Percentiles rank a stretch among this genome's conserved stretches.
These are phyloP conservation scores for Candida buenavistaensis DNA, from an alignment of 1,139 yeast genomes.

Conservation along the genomic window DNA sequence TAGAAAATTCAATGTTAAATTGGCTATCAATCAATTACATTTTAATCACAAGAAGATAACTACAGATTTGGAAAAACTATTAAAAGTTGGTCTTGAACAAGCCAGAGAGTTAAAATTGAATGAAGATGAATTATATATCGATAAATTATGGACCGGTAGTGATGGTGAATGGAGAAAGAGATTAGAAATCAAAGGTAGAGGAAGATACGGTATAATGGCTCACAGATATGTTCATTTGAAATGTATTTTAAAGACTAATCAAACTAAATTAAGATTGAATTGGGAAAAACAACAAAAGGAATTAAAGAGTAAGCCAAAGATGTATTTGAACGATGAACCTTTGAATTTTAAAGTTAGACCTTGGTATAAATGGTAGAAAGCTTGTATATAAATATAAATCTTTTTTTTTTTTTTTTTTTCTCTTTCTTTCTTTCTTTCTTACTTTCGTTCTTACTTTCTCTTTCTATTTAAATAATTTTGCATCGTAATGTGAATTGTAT, in stretches of 20 bases:
- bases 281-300: constrained; percentile 56
- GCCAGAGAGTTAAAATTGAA: constrained; percentile 61
- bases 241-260: constrained; percentile 67
- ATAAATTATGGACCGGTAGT: constrained; percentile 89
- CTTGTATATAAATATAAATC: neutral
- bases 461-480: neutral
- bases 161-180: constrained; percentile 77
- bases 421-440: constrained; percentile 1
- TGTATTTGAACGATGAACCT: constrained; percentile 46
- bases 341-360: constrained; percentile 46
- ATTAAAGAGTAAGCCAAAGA: constrained; percentile 44
- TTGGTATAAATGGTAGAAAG: constrained; percentile 41
- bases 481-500: no score
- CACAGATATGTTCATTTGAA: constrained; percentile 82
- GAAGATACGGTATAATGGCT: constrained; percentile 76
- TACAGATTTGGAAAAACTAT: constrained; percentile 73
- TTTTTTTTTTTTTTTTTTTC: constrained; percentile 2
- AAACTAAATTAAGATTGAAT: constrained; percentile 58
- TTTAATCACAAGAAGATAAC: constrained; percentile 81
- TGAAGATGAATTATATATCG: constrained; percentile 65
- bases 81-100: constrained; percentile 71
- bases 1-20: constrained; percentile 64
- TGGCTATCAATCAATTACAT: constrained; percentile 91
- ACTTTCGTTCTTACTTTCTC: constrained; percentile 1
- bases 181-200: constrained; percentile 87